These are phyloP conservation scores for Trametes cubensis DNA, from an alignment of 768 basidiomycete species.

Conservation along the genomic window DNA sequence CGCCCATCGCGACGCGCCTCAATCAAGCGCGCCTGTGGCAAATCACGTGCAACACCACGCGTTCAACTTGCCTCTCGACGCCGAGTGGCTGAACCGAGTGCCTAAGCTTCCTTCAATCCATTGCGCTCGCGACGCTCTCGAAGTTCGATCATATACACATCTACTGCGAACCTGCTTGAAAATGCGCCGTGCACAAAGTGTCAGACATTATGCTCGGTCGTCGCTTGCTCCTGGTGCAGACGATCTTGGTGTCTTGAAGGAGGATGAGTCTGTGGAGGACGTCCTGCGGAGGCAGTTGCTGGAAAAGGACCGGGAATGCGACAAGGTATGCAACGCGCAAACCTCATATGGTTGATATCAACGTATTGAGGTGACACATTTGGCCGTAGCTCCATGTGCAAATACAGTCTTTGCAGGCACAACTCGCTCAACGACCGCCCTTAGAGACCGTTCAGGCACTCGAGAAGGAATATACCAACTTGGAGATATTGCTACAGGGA, in stretches of 20 bases:
- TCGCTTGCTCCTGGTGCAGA: constrained; percentile 52
- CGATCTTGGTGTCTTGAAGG: constrained; percentile 63
- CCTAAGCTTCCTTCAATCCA: not conserved
- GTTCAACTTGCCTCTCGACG: constrained; percentile 12
- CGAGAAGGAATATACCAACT: constrained; percentile 72
- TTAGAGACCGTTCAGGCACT: constrained; percentile 65
- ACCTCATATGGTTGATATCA: not conserved
- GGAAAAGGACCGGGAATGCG: constrained; percentile 71
- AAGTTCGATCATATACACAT: not conserved
- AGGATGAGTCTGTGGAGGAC: constrained; percentile 66
- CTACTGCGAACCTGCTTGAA: not conserved
- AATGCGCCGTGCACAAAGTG: constrained; percentile 69
- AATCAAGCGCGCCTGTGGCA: constrained; percentile 18
- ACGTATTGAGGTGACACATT: not conserved
- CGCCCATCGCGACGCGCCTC: not conserved
- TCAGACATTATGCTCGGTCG: constrained; percentile 55
- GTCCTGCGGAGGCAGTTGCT: constrained; percentile 62
- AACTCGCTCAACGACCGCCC: constrained; percentile 69
- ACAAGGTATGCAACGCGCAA: constrained; percentile 49
- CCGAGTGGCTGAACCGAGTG: constrained; percentile 3
- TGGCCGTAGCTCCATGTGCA: constrained; percentile 54
- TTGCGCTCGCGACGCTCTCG: not conserved
- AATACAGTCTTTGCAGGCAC: constrained; percentile 63
- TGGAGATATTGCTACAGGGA: constrained; percentile 75
- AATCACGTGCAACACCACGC: constrained; percentile 18